Percentiles rank a stretch among this genome's conserved stretches.
Conservation (phyloP, 202 grass and related monocot genomes). For the Thinopyrum obtusiflorum region DNA sequence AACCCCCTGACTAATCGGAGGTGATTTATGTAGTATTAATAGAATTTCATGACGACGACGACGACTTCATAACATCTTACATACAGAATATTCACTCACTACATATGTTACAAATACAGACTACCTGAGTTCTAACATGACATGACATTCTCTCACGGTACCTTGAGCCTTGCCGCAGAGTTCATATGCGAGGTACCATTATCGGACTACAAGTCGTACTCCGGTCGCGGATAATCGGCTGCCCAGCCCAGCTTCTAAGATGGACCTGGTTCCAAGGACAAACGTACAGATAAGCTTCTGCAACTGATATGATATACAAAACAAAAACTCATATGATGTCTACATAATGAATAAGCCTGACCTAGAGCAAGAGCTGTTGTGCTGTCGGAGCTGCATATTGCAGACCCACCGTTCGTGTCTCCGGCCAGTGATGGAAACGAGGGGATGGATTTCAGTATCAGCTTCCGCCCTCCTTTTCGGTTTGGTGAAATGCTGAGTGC, state of each 20-base stretch:
- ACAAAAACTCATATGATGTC: background rate
- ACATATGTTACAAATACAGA: too few relatives aligned
- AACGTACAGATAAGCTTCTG: slow-evolving; percentile 29
- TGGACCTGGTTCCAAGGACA: slow-evolving; percentile 37
- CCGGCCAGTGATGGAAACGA: slow-evolving; percentile 74
- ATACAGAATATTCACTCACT: too few relatives aligned
- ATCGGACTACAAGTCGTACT: slow-evolving; percentile 45
- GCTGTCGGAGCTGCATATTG: slow-evolving; percentile 37
- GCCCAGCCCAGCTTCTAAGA: slow-evolving; percentile 14
- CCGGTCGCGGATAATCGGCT: background rate
- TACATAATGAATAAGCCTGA: slow-evolving; percentile 28
- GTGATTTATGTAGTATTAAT: too few relatives aligned
- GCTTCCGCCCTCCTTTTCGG: slow-evolving; percentile 80
- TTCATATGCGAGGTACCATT: slow-evolving; percentile 13
- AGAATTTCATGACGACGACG: too few relatives aligned
- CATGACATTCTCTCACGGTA: background rate
- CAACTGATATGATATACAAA: background rate
- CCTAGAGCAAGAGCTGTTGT: slow-evolving; percentile 46
- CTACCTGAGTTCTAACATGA: slow-evolving; percentile 7
- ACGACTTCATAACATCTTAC: too few relatives aligned
- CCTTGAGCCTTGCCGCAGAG: background rate
- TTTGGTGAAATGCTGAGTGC: slow-evolving; percentile 49
- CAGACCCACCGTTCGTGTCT: slow-evolving; percentile 41
- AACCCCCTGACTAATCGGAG: too few relatives aligned
- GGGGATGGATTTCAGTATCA: slow-evolving; percentile 93